Evolutionary conservation across 108 stramenopile species (phyloP), one percentile per base, ranked within the genome.

Genomic region (Chaetoceros muelleri): DNA sequence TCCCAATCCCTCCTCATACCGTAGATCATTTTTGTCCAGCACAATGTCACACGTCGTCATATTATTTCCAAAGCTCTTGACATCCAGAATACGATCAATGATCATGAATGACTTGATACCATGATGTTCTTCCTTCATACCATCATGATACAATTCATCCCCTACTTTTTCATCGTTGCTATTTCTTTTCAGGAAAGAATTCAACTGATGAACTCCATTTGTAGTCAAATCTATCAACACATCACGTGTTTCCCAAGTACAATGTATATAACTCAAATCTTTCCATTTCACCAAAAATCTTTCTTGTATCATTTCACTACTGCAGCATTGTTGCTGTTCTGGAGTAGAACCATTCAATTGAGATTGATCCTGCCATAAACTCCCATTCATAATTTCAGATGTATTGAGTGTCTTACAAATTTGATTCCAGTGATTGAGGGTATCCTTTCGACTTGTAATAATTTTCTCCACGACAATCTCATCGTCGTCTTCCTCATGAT

Each of bases 271-370:
- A 0, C 84, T 85, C 47, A 84, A 60, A 23, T 85, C 90, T 47
- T 85, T 70, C 90, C 90, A 92, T 50, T 92, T 92, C 46, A 92
- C 71, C 21, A 92, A 66, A 27, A 81, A 70, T 0, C 87, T 78
- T 56, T 92, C 90, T 62, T 91, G 85, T 3, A 69, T 71, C 44
- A 76, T 70, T n/a, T 18, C n/a, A n/a, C n/a, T n/a, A n/a, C n/a
- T n/a, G n/a, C n/a, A n/a, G n/a, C n/a, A n/a, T n/a, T n/a, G n/a
- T n/a, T n/a, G n/a, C 13, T 40, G 8, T 40, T 40, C 34, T 40
- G 13, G 5, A 40, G 34, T 40, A 10, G 34, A 10, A 40, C 34
- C 8, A 13, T 40, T 13, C 13, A 5, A 5, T 10, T 5, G 5
- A 40, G 5, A 40, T 40, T 5, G 13, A 13, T 40, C 34, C 8